Evolutionary conservation across 345 rosid genomes (phyloP), one percentile per base, ranked within the genome.

Genomic region (Laguncularia racemosa): DNA sequence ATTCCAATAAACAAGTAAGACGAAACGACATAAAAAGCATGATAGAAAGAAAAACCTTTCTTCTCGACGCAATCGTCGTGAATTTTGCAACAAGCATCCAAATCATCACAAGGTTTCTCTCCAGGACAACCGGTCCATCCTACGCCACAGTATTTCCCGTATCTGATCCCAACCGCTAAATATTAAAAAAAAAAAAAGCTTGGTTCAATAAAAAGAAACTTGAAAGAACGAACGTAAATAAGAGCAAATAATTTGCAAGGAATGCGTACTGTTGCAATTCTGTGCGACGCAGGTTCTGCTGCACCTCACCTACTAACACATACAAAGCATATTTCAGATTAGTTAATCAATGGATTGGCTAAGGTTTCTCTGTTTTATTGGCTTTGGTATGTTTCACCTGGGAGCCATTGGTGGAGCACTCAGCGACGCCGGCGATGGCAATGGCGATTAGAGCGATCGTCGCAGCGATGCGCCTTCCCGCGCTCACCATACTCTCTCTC

Each of bases 121-220:
- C 93, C 96, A 12, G 80, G 81, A 62, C 98, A 92, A 7, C 98
- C 96, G 16, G 71, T 75, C 85, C 89, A 83, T 20, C 97, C 97
- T 50, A 92, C 79, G 18, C 98, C 98, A 58, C 98, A 92, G 64
- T 86, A 92, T 72, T 89, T 89, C 52, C 98, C 95, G 68, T 92
- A 92, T n/a, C 91, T 78, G 57, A 92, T 84, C 49, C 87, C 86
- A 23, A 81, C 59, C 21, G 82, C 89, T 86, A 51, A 46, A 67
- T 50, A 55, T 58, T 55, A 49, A 2, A 21, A 14, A 46, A 13
- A 19, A 17, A 20, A 9, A 55, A 14, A 44, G 48, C 26, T 2
- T 40, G 15, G 54, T 49, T 15, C 19, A 17, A 55, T 17, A 51
- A 16, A 0, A 38, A 46, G 0, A 53, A 48, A 16, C 26, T 43